These are phyloP conservation scores for Bolboschoenoplectus hybrid DNA, from an alignment of 202 grass and related monocot species.

Conservation along the genomic window DNA sequence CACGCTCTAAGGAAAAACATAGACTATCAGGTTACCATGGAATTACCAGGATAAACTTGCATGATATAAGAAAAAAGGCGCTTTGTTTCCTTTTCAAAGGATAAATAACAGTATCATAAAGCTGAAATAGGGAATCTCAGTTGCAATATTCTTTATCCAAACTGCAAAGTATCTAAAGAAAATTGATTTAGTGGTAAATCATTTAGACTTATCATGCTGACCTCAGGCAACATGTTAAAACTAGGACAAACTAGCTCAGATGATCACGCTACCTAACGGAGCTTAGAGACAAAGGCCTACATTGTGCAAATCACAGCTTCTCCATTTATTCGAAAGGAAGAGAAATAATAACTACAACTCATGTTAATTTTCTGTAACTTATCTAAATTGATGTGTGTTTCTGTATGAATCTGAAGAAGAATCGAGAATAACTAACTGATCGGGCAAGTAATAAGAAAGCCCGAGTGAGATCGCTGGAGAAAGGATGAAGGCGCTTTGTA, in stretches of 20 bases:
- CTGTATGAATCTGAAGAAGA: constrained; percentile 4
- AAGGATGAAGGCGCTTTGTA: constrained; percentile 74
- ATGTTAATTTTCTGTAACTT: neutral
- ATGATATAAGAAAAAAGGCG: constrained; percentile 32
- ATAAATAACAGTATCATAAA: neutral
- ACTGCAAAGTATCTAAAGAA: neutral
- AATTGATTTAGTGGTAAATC: neutral
- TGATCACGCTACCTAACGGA: neutral
- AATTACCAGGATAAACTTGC: neutral
- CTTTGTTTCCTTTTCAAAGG: neutral
- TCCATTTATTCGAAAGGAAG: neutral
- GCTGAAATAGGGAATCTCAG: neutral
- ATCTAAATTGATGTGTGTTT: neutral
- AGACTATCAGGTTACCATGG: constrained; percentile 37
- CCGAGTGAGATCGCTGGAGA: constrained; percentile 66
- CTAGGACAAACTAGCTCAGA: neutral
- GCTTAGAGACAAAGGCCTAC: neutral
- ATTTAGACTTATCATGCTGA: neutral
- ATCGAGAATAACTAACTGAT: constrained; percentile 61
- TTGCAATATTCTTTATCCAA: neutral
- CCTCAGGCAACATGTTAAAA: neutral
- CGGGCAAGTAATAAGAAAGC: constrained; percentile 98
- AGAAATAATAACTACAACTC: neutral
- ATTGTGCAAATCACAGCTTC: neutral
- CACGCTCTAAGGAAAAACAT: constrained; percentile 60